Base-by-base conservation (phyloP, 306 rosid genomes). In the Crataegus laevigata region DNA sequence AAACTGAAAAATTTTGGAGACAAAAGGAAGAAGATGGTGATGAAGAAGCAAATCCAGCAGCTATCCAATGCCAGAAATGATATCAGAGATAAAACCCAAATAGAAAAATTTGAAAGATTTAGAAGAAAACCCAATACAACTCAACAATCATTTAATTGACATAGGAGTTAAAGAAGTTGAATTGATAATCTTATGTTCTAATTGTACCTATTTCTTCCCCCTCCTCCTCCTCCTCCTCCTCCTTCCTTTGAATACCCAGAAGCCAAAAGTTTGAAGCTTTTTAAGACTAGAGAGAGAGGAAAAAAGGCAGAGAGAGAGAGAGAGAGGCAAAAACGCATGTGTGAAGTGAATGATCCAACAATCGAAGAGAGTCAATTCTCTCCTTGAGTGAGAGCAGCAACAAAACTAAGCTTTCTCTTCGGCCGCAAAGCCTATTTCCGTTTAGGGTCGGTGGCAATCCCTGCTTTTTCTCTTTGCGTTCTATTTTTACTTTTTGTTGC, bases 121-220 rank as follows among this genome's bases (percentile, higher is more conserved):
- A 2, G 8, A 24, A 72, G 2, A 9, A 71, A 58, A 72, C 36
- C 55, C 67, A 58, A 14, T 8, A 36, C 0, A 71, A 57, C 4
- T 22, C 29, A 71, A 54, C 65, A 54, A 71, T 34, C 32, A 71
- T 26, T 32, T 63, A 71, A 19, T 24, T 52, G 8, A 15, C 21
- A 26, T 8, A 47, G 59, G 29, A 3, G 29, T 24, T 24, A 58
- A 51, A 30, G 32, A 36, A 3, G 1, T 6, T 29, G 30, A 59
- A 9, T 30, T 52, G 75, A 52, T 30, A 18, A 34, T 71, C 22
- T n/a, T 34, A 21, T 13, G 65, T 75, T 76, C 71, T 80, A 87
- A 38, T 72, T 76, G 69, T 82, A 88, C 94, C 94, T 87, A 81
- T 5, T 18, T 30, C 4, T 45, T 45, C 52, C 18, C 13, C 52